Evolutionary conservation across 192 early-diverging fungal genomes (phyloP), one percentile per base, ranked within the genome.

Genomic region (Obelidium mucronatum): DNA sequence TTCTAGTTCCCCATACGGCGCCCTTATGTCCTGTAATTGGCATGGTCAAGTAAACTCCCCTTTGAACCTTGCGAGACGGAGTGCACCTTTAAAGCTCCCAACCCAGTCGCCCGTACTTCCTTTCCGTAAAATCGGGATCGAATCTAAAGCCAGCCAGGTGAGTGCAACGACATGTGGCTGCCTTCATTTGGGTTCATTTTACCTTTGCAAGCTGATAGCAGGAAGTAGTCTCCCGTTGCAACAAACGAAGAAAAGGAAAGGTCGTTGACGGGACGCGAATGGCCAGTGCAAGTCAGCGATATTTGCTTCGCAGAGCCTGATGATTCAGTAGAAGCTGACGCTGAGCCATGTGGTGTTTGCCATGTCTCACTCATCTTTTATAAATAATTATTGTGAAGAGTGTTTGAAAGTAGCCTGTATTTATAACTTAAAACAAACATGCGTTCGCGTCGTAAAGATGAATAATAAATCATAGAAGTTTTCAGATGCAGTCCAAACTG

Each of bases 71-170:
- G 11, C 44, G 19, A 48, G 19, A 48, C 11, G 19, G 8, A 48
- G 44, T 22, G 13, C 8, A 78, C 81, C 95, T 74, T 91, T 74
- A 65, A 96, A 96, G 13, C 92, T 94, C 19, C 95, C 95, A 67
- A 96, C 93, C 95, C 95, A 96, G 80, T 96, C 95, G 60, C 95
- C 95, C 1, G 95, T 96, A 44, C 89, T 86, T 8, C 95, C 95
- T 73, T 94, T 89, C 69, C 94, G 86, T 76, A 96, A 80, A 84
- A 95, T 94, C 2, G 95, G 94, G 78, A 92, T 93, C 35, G 92
- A 89, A 78, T 95, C 94, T 92, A 51, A 13, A 68, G 30, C 33
- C 17, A 30, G 37, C 2, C 11, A 39, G 1, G 1, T 15, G 1
- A 66, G 17, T 66, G 48, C 48, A 8, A 8, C 48, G 22, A 51